Evolutionary conservation across 495 filamentous ascomycete species (phyloP).

Genomic region (Hyaloscypha variabilis): DNA sequence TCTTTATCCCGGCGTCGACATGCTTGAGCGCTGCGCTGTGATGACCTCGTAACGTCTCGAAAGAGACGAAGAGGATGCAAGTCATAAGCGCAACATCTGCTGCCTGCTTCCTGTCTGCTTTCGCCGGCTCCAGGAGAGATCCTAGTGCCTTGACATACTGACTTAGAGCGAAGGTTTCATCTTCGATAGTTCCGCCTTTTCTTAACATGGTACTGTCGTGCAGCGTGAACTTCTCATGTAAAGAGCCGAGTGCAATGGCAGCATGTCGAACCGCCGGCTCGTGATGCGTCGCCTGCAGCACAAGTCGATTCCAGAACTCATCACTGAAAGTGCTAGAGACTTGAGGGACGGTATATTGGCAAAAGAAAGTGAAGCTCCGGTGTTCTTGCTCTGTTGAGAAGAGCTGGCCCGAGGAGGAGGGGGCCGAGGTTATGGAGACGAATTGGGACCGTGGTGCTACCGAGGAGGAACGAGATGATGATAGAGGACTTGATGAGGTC

Average conservation of each 20-base stretch:
- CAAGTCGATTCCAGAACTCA: slow-evolving; percentile 46
- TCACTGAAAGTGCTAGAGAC: slow-evolving; percentile 49
- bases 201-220: background rate
- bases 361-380: slow-evolving; percentile 42
- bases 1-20: slow-evolving; percentile 44
- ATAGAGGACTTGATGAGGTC: background rate
- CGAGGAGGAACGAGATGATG: background rate
- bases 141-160: slow-evolving; percentile 13
- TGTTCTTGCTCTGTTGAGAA: slow-evolving; percentile 25
- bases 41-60: slow-evolving; percentile 42
- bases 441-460: too few species aligned
- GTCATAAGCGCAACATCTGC: slow-evolving; percentile 15
- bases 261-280: slow-evolving; percentile 19
- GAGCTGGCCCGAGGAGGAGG: slow-evolving; percentile 4
- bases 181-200: background rate
- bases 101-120: background rate
- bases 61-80: slow-evolving; percentile 21
- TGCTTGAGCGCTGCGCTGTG: slow-evolving; percentile 44
- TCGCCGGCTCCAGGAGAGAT: background rate
- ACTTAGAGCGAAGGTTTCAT: slow-evolving; percentile 11
- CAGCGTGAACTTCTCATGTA: background rate
- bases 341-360: slow-evolving; percentile 39
- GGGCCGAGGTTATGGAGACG: background rate
- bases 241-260: slow-evolving; percentile 14
- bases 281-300: slow-evolving; percentile 33